Evolutionary conservation across 257 asterid species (phyloP).

Genomic region (Przewalskia tangutica): DNA sequence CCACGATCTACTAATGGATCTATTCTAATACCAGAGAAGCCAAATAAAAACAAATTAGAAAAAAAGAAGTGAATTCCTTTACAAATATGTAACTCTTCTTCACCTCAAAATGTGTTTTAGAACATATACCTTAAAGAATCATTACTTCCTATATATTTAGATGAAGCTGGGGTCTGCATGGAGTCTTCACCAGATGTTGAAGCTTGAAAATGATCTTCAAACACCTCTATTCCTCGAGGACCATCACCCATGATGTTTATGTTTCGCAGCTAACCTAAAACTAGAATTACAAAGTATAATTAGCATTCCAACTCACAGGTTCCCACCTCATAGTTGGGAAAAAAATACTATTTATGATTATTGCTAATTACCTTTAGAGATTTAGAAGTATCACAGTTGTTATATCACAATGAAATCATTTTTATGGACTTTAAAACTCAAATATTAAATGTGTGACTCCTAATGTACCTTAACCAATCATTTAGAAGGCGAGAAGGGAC

Average conservation of each 20-base stretch:
- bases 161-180: slow-evolving; percentile 17
- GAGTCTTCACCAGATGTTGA: slow-evolving; percentile 45
- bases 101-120: not conserved
- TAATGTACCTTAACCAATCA: not conserved
- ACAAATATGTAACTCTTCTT: slow-evolving; percentile 1
- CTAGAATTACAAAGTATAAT: not conserved
- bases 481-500: not conserved
- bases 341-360: not conserved
- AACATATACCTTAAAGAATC: slow-evolving; percentile 32
- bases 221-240: slow-evolving; percentile 58
- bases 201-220: slow-evolving; percentile 53
- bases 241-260: slow-evolving; percentile 66
- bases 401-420: not conserved
- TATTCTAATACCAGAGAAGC: slow-evolving; percentile 29
- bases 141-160: slow-evolving; percentile 17
- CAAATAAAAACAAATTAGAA: not conserved
- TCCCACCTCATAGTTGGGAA: not conserved
- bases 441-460: not conserved
- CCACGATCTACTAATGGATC: slow-evolving; percentile 39
- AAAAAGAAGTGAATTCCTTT: slow-evolving; percentile 5
- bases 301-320: not conserved
- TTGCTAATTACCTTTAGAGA: not conserved
- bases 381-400: not conserved
- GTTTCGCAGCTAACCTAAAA: slow-evolving; percentile 16
- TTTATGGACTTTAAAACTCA: not conserved